Evolutionary conservation across 2,329 filamentous ascomycete genomes (phyloP), one percentile per base, ranked within the genome.

Genomic region (Macroventuria anomochaeta): DNA sequence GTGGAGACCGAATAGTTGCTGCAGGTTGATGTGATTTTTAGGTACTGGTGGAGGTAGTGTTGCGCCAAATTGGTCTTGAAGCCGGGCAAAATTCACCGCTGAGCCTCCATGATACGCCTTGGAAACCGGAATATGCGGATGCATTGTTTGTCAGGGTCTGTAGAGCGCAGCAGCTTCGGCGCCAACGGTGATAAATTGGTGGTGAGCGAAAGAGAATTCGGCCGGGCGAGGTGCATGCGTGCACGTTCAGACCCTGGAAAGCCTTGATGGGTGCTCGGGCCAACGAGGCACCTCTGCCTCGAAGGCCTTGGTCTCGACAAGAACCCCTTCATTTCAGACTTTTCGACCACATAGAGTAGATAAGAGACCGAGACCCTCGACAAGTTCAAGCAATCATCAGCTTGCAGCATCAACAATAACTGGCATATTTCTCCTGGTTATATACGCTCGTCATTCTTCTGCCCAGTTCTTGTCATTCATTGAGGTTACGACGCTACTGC

Each of bases 291-390:
- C 28, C 47, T 49, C 39, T 26, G 46, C 29, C 28, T 31, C 31
- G 39, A 36, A 32, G 40, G 33, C 29, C 46, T 29, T 32, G 39
- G 44, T 20, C 40, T 49, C 34, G 46, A 43, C 26, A 36, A 32
- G 39, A n/a, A 39, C 52, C 46, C 52, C 36, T 55, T 50, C 52
- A 55, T 54, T 49, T 54, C 44, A 48, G 34, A 36, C 34, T 40
- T 49, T 44, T 40, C 28, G 17, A 42, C 39, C 44, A 40, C 34
- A 21, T 31, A n/a, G 44, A 34, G 36, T 28, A 44, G 51, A 49
- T 54, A 54, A 46, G 41, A 28, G 39, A 29, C 28, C 26, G 12
- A 15, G 44, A 21, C 28, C 44, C 44, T 49, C 44, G 40, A 43
- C 12, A 18, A 8, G n/a, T 32, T 21, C n/a, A 13, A 40, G 21